Conservation (phyloP, 208 protist species). For the Trypanosoma rangeli region DNA sequence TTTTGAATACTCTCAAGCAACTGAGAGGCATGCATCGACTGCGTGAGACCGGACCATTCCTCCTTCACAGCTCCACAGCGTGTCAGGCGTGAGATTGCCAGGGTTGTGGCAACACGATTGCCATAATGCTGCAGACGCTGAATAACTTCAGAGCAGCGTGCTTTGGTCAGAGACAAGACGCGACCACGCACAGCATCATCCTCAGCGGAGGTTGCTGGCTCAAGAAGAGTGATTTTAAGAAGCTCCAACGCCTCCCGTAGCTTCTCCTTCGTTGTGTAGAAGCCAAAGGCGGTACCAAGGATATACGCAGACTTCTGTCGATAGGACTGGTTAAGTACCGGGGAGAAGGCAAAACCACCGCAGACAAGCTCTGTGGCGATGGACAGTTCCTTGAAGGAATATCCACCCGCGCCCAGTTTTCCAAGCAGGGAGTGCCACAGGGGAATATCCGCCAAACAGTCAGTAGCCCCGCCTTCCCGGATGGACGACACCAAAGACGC, state of each 20-base stretch:
- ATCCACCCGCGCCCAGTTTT: constrained; percentile 55
- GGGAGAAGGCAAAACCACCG: constrained; percentile 76
- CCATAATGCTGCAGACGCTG: constrained; percentile 75
- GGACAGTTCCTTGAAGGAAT: constrained; percentile 79
- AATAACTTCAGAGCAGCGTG: constrained; percentile 59
- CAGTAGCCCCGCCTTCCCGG: constrained; percentile 24
- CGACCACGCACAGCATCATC: constrained; percentile 75
- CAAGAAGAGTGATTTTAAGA: constrained; percentile 57
- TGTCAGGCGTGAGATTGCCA: constrained; percentile 66
- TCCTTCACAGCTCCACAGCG: constrained; percentile 60
- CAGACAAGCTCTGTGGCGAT: constrained; percentile 83
- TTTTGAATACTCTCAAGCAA: constrained; percentile 74
- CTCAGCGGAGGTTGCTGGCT: constrained; percentile 55
- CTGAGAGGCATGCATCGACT: constrained; percentile 56
- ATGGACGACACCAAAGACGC: constrained; percentile 34
- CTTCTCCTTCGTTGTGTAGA: constrained; percentile 88
- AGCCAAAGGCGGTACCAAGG: constrained; percentile 68
- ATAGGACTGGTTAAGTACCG: constrained; percentile 77
- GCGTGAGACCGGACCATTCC: constrained; percentile 72
- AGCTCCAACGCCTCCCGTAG: constrained; percentile 75
- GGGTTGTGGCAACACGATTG: constrained; percentile 65
- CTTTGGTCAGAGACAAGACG: constrained; percentile 66
- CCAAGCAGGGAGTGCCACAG: constrained; percentile 58
- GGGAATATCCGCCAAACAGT: constrained; percentile 42
- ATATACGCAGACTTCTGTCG: constrained; percentile 48